A percentile compares a stretch with the other conserved stretches of the same genome.
These are phyloP conservation scores for Nematocida sp. DNA, from an alignment of 371 early-diverging fungal genomes.

Conservation along the genomic window DNA sequence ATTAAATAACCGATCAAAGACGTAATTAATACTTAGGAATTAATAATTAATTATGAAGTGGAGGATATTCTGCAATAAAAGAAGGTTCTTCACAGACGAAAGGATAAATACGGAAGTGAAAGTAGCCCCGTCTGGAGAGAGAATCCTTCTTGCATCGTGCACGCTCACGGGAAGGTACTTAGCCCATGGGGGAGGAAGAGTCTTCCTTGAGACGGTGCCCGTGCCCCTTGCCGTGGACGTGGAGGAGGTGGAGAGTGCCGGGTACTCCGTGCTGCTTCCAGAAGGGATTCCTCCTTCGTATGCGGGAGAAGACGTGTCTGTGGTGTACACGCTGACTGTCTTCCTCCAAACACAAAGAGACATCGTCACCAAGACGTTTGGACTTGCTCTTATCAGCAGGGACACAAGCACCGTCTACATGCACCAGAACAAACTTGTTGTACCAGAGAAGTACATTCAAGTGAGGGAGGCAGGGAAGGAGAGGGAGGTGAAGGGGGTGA, in stretches of 20 bases:
- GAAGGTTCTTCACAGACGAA: slow-evolving; percentile 10
- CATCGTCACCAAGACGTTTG: background rate
- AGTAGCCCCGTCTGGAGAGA: background rate
- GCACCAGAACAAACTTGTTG: background rate
- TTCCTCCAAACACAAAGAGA: background rate
- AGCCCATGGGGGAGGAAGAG: background rate
- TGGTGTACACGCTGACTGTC: slow-evolving; percentile 34
- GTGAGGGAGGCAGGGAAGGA: background rate
- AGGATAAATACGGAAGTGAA: background rate
- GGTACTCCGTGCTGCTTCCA: slow-evolving; percentile 27
- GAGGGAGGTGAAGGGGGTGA: background rate
- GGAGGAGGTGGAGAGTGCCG: background rate
- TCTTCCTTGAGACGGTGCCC: slow-evolving; percentile 26
- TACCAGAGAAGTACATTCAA: background rate
- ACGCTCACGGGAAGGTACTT: slow-evolving; percentile 18
- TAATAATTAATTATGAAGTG: too few relatives aligned
- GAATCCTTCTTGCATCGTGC: slow-evolving; percentile 15
- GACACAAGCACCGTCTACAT: background rate
- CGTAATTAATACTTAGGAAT: too few relatives aligned
- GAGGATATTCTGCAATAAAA: background rate
- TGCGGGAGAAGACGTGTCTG: slow-evolving; percentile 1
- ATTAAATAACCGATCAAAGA: too few relatives aligned
- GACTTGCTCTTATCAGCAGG: background rate
- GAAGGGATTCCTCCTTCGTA: slow-evolving; percentile 36
- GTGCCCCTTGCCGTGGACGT: slow-evolving; percentile 8